Evolutionary conservation across 2,329 filamentous ascomycete genomes (phyloP), one percentile per base, ranked within the genome.

Genomic region (Fusarium sp.): DNA sequence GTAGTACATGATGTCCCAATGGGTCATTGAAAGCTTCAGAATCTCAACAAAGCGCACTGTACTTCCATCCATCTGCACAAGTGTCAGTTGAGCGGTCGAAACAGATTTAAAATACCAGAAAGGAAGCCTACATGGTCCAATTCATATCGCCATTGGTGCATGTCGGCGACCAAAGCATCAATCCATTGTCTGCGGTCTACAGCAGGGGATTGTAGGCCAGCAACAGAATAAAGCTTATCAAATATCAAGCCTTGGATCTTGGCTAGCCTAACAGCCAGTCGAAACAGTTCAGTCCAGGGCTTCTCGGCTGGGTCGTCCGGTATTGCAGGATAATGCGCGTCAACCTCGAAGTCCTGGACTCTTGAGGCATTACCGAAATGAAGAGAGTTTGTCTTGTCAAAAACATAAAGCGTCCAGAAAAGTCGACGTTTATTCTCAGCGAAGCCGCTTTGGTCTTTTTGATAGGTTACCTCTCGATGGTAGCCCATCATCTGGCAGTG

Each of bases 1-100:
- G 3, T 75, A 75, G n/a, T 74, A 75, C 70, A 75, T 74, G 21
- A 74, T 75, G 9, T 75, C 60, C 73, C 73, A 74, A 23, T 69
- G 64, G 3, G 23, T 46, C 12, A 47, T 60, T 1, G 73, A 75
- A 5, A 75, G 6, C 4, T 49, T 47, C 0, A 67, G 40, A 1
- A 75, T 28, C 12, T 67, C 42, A 0, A n/a, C 21, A 30, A 60
- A 72, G 2, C 58, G 65, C 8, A 73, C 67, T 9, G 44, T 50
- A 7, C 61, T 69, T 9, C 52, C 40, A 10, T 75, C 64, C 6
- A 73, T 32, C 72, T 75, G 9, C 9, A 19, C 0, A 8, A 5
- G 9, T 11, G 9, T 52, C 3, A 52, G 49, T 25, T 52, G 0
- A 16, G 12, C 6, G 16, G 4, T 3, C n/a, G 18, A 7, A 12